phyloP scores from a whole-genome alignment of 169 alveolate species.

The Plasmodium billcollinsi region DNA sequence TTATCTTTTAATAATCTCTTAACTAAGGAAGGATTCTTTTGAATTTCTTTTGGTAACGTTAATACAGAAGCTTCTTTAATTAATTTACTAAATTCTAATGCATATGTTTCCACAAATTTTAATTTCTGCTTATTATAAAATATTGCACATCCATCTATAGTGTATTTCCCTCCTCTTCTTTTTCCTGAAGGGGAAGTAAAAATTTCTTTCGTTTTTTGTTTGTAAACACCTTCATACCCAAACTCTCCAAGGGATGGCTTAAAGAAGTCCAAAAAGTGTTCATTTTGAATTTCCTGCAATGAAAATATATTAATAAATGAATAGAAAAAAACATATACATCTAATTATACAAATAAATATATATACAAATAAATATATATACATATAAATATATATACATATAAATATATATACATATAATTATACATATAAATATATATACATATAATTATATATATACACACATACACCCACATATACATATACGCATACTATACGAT shows the following conservation, averaged over 20 bases:
- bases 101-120: conserved; percentile 81
- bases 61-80: conserved; percentile 83
- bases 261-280: conserved; percentile 86
- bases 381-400: too few relatives aligned
- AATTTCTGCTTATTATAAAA: conserved; percentile 82
- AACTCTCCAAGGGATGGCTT: conserved; percentile 79
- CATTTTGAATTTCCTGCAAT: conserved; percentile 84
- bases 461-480: too few relatives aligned
- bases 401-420: too few relatives aligned
- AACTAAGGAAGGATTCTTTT: conserved; percentile 80
- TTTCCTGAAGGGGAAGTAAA: conserved; percentile 85
- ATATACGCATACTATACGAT: too few relatives aligned
- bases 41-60: conserved; percentile 80
- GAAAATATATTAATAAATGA: neutral
- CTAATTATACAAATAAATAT: too few relatives aligned
- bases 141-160: conserved; percentile 88
- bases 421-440: too few relatives aligned
- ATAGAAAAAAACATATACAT: neutral
- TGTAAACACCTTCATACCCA: conserved; percentile 87
- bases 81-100: conserved; percentile 84
- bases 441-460: too few relatives aligned
- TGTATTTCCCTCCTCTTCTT: conserved; percentile 84
- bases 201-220: conserved; percentile 86
- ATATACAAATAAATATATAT: neutral
- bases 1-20: conserved; percentile 84